Evolutionary conservation across 306 rosid genomes (phyloP), one percentile per base, ranked within the genome.

Genomic region (Geum urbanum): DNA sequence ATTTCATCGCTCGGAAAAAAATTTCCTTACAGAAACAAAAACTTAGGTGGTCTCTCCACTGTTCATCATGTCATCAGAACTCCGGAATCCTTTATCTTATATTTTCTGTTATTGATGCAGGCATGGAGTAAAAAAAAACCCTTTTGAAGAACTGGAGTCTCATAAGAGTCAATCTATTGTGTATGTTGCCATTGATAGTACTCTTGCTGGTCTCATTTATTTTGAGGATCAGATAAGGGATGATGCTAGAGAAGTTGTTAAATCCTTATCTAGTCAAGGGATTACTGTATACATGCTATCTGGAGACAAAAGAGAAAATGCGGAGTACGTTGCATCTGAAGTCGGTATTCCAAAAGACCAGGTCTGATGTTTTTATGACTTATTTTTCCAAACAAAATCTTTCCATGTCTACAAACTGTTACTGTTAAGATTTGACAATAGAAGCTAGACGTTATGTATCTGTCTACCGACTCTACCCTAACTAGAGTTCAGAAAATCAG

Each of bases 201-300:
- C 78, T 67, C 73, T 92, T 62, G 96, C 86, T 64, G 97, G 97
- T 66, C 76, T 85, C 58, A 80, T 92, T 74, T 90, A 85, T 85
- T 85, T 88, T 66, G 90, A 92, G 86, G 97, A 92, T 73, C 92
- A 86, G 84, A 84, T 92, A 80, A 83, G 98, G 82, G 92, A 85
- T 74, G 98, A 92, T 74, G 96, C 97, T 53, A 69, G 84, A 57
- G 67, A 79, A 40, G 91, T 90, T 64, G 82, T 92, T 65, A 86
- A 78, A 60, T 68, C 89, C 15, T 77, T 92, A 79, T 79, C 89
- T 72, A 81, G 78, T 76, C 90, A 81, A 84, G 92, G 88, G 72
- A 86, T 92, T 59, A 80, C 32, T 66, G 86, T 85, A 8, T 92
- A 86, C 70, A 92, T 92, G 97, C 84, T 92, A 69, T 92, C 96